phyloP scores from a whole-genome alignment of 306 rosid species.

The Carpinus viminea region DNA sequence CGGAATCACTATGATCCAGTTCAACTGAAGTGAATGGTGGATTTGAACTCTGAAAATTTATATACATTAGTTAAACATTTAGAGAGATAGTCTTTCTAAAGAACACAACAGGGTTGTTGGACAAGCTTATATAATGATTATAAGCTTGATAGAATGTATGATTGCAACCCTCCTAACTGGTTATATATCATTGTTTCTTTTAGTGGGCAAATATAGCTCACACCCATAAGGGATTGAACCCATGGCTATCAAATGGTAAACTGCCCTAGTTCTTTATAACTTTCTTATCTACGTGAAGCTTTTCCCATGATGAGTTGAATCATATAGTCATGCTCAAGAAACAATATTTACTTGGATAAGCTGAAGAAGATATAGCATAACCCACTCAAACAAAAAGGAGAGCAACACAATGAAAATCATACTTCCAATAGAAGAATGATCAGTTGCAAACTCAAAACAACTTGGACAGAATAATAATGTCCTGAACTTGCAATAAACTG shows the following conservation, averaged over 20 bases:
- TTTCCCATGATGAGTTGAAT: background rate
- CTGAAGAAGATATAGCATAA: background rate
- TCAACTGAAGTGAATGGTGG: constrained; percentile 98
- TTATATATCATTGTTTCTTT: background rate
- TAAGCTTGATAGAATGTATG: background rate
- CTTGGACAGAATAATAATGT: constrained; percentile 1
- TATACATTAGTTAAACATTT: constrained; percentile 29
- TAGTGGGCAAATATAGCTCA: background rate
- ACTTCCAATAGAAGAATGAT: background rate
- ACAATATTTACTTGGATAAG: background rate
- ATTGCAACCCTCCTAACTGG: background rate
- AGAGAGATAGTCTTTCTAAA: constrained; percentile 20
- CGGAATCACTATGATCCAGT: constrained; percentile 99
- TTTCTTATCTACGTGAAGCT: background rate
- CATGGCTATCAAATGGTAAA: background rate
- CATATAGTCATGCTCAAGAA: background rate
- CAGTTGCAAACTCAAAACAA: background rate
- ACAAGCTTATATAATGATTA: background rate
- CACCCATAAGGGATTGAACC: background rate
- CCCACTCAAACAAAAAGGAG: background rate
- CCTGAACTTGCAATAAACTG: constrained; percentile 1
- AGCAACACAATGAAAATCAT: background rate
- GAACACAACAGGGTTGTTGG: background rate
- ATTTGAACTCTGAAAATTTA: constrained; percentile 82
- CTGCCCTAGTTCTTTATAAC: background rate